Conservation (phyloP, 352 stramenopile species). For the Halophytophthora batemanensis region DNA sequence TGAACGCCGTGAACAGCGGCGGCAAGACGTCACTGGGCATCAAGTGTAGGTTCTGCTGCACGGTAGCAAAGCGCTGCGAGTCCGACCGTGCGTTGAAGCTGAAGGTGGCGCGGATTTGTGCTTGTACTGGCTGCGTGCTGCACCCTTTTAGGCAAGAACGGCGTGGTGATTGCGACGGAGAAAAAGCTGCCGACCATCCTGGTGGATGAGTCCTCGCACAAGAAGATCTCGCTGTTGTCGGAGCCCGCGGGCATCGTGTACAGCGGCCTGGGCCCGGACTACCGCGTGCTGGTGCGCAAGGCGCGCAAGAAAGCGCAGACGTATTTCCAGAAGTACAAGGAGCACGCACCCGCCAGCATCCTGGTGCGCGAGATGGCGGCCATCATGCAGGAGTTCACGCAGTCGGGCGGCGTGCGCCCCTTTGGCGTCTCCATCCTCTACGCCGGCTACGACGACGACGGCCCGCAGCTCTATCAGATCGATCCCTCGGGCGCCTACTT, state of each 20-base stretch:
- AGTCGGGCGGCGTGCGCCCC: conserved; percentile 95
- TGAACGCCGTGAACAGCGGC: conserved; percentile 97
- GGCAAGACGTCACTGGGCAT: conserved; percentile 98
- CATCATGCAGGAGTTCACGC: conserved; percentile 99
- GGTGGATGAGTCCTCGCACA: conserved; percentile 93
- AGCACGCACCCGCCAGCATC: conserved; percentile 93
- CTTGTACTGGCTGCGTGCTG: background rate
- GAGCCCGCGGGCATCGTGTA: conserved; percentile 95
- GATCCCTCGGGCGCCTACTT: conserved; percentile 98
- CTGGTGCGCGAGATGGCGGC: conserved; percentile 95
- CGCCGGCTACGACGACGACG: conserved; percentile 97
- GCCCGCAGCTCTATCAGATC: conserved; percentile 97
- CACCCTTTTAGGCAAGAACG: conserved; percentile 91
- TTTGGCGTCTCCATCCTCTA: conserved; percentile 99
- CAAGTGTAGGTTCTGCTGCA: conserved; percentile 59
- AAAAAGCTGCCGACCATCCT: conserved; percentile 97
- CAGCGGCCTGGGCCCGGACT: conserved; percentile 97
- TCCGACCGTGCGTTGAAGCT: background rate
- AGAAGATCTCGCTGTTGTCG: conserved; percentile 96
- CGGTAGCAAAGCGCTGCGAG: background rate
- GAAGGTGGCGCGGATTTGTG: background rate
- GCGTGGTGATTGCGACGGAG: conserved; percentile 98
- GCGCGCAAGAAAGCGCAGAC: conserved; percentile 95
- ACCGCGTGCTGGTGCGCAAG: conserved; percentile 96
- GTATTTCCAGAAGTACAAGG: conserved; percentile 95